Conservation (phyloP, 345 rosid species). For the Brassica juncea region DNA sequence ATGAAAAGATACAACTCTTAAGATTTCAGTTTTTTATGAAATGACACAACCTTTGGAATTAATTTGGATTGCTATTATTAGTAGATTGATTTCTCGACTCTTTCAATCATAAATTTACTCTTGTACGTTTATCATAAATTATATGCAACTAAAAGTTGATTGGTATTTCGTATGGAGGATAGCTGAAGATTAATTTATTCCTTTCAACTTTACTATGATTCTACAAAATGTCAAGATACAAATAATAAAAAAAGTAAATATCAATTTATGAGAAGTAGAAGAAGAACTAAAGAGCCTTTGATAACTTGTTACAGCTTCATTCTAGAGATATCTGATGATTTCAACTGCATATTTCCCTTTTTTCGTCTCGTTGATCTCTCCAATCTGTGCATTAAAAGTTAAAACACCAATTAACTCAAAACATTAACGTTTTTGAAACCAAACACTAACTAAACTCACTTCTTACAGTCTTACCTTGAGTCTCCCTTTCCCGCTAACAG, state of each 20-base stretch:
- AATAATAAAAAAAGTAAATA: not conserved
- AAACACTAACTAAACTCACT: not conserved
- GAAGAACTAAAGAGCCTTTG: not conserved
- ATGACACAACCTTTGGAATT: too few relatives aligned
- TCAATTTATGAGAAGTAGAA: not conserved
- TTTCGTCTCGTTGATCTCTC: slow-evolving; percentile 73
- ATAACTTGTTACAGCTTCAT: slow-evolving; percentile 38
- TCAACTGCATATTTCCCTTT: slow-evolving; percentile 83
- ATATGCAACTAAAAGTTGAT: too few relatives aligned
- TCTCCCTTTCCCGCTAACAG: slow-evolving; percentile 90
- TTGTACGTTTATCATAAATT: too few relatives aligned
- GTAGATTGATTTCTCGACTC: too few relatives aligned
- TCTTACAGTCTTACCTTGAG: slow-evolving; percentile 53
- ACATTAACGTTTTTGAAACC: not conserved
- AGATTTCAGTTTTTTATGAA: too few relatives aligned
- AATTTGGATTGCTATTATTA: too few relatives aligned
- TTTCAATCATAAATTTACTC: too few relatives aligned
- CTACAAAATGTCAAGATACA: slow-evolving; percentile 2
- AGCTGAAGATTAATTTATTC: not conserved
- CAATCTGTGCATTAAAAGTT: slow-evolving; percentile 49
- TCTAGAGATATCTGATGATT: slow-evolving; percentile 67
- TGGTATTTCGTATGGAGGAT: too few relatives aligned
- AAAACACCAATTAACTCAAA: not conserved
- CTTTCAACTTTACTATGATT: not conserved
- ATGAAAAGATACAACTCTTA: too few relatives aligned